These are phyloP conservation scores for Bruguiera parviflora DNA, from an alignment of 345 rosid genomes.

Conservation along the genomic window DNA sequence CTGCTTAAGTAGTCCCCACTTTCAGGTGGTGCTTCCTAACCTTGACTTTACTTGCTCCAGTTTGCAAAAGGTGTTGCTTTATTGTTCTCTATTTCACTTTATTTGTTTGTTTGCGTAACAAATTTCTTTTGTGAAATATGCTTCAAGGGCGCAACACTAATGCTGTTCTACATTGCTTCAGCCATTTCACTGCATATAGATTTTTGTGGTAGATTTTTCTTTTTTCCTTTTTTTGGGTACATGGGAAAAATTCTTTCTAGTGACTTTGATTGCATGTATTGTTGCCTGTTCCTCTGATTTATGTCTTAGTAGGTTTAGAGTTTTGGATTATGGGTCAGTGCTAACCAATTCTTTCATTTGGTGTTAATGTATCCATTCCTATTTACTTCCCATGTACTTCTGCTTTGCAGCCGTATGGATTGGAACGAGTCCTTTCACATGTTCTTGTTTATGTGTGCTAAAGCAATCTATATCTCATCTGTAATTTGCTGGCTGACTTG, in stretches of 20 bases:
- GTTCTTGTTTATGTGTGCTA: no score
- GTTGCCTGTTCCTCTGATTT: not conserved
- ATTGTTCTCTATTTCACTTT: not conserved
- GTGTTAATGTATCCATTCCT: no score
- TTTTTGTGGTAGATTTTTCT: not conserved
- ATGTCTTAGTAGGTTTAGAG: not conserved
- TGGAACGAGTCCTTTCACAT: no score
- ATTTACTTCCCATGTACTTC: no score
- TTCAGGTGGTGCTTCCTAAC: constrained; percentile 53
- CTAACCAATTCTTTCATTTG: not conserved
- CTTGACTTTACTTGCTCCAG: no score
- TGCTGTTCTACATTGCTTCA: not conserved
- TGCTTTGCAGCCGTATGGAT: no score
- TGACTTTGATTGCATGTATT: not conserved
- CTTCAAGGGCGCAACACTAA: not conserved
- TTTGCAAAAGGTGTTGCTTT: constrained; percentile 3
- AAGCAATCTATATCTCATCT: no score
- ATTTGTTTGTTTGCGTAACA: not conserved
- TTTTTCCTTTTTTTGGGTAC: not conserved
- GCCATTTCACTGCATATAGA: not conserved
- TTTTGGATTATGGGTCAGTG: not conserved
- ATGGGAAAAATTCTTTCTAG: no score
- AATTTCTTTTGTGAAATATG: constrained; percentile 1
- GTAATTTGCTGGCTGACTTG: no score
- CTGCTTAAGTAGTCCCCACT: constrained; percentile 79